Conservation (phyloP, 768 basidiomycete species). For the Amanita pallidorosea region DNA sequence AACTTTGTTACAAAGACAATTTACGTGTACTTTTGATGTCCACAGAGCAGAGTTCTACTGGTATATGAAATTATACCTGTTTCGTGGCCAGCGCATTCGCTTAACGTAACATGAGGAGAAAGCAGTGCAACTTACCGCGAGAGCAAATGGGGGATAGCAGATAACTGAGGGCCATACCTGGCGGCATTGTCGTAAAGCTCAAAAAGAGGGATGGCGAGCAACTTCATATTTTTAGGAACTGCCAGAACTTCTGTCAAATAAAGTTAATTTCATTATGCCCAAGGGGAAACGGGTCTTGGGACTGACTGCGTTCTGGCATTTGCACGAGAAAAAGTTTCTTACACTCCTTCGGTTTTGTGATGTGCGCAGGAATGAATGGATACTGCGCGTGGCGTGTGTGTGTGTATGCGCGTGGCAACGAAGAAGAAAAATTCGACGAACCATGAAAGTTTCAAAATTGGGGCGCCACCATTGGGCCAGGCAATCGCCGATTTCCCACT, state of each 20-base stretch:
- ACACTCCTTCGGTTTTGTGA: constrained; percentile 96
- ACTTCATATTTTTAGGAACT: constrained; percentile 98
- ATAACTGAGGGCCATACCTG: constrained; percentile 88
- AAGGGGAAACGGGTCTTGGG: background rate
- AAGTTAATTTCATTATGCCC: background rate
- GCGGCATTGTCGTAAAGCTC: constrained; percentile 98
- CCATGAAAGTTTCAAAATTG: constrained; percentile 98
- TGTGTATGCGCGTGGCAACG: background rate
- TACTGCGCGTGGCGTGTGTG: constrained; percentile 32
- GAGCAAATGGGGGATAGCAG: constrained; percentile 86
- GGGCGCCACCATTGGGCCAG: constrained; percentile 99
- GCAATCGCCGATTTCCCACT: constrained; percentile 96
- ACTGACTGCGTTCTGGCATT: constrained; percentile 89
- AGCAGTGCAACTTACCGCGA: constrained; percentile 45
- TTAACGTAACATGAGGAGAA: background rate
- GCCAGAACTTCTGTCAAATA: constrained; percentile 72
- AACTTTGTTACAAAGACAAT: background rate
- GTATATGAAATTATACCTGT: constrained; percentile 75
- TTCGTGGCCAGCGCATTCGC: constrained; percentile 22
- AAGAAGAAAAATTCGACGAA: constrained; percentile 25
- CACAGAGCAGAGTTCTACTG: constrained; percentile 26
- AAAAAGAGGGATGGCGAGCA: constrained; percentile 91
- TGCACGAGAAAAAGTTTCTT: constrained; percentile 94
- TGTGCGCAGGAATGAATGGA: constrained; percentile 90
- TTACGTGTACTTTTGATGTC: background rate